Conservation (phyloP, 768 basidiomycete species). For the Wakefieldia striispora region DNA sequence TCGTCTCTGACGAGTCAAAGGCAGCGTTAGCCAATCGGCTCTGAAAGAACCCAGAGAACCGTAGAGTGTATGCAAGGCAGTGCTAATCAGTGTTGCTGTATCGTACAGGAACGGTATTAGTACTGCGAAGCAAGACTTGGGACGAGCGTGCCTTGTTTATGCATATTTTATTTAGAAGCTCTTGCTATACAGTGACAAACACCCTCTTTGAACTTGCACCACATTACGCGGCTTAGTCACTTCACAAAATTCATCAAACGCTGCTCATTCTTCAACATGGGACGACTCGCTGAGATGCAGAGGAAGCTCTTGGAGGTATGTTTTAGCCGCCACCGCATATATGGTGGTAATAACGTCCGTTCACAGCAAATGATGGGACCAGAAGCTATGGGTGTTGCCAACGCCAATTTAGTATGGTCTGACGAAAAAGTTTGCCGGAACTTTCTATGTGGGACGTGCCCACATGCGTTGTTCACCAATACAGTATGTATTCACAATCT, state of each 20-base stretch:
- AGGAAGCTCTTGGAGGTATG: constrained; percentile 80
- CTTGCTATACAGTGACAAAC: constrained; percentile 30
- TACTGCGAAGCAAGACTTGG: neutral
- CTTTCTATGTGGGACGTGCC: constrained; percentile 98
- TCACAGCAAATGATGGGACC: constrained; percentile 99
- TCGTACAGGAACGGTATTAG: too few species aligned
- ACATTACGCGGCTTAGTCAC: neutral
- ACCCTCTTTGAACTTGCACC: constrained; percentile 16
- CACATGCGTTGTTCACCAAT: constrained; percentile 96
- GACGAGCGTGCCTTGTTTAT: constrained; percentile 20
- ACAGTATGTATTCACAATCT: constrained; percentile 59
- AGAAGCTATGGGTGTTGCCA: constrained; percentile 96
- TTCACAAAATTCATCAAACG: neutral
- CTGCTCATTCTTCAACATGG: constrained; percentile 55
- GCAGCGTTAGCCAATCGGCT: neutral
- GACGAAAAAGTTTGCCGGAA: constrained; percentile 99
- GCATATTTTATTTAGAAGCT: constrained; percentile 24
- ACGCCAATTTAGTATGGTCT: constrained; percentile 88
- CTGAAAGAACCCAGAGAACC: neutral
- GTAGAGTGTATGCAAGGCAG: too few species aligned
- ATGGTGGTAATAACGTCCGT: neutral
- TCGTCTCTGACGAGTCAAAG: neutral
- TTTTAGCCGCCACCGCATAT: constrained; percentile 27
- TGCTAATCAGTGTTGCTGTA: too few species aligned
- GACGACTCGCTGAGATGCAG: constrained; percentile 95